A percentile compares a stretch with the other conserved stretches of the same genome.
phyloP scores from a whole-genome alignment of 116 monocot genomes.

The Thalassia testudinum region DNA sequence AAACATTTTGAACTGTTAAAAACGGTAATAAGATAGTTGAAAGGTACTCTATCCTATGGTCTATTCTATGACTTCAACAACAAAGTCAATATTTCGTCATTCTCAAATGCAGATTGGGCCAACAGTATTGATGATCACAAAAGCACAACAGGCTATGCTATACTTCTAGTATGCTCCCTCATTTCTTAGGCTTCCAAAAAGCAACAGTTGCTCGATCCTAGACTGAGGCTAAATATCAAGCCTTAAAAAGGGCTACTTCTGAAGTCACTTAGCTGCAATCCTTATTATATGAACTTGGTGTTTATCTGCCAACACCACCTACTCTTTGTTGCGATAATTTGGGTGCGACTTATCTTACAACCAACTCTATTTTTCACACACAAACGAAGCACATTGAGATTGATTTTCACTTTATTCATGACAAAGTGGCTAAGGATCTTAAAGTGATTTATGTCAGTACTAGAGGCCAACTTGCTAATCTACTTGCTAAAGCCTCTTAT shows the following conservation, averaged over 20 bases:
- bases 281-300: not conserved
- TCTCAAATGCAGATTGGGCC: not conserved
- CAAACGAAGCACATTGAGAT: slow-evolving; percentile 2
- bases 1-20: not conserved
- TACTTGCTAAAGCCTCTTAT: no score
- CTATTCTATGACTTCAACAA: not conserved
- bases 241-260: not conserved
- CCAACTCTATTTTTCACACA: not conserved
- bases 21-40: not conserved
- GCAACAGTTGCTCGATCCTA: not conserved
- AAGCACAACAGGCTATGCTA: not conserved
- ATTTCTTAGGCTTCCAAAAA: not conserved
- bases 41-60: not conserved
- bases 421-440: not conserved
- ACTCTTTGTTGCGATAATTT: slow-evolving; percentile 1
- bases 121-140: not conserved
- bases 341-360: not conserved
- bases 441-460: not conserved
- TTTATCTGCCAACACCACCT: not conserved
- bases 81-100: not conserved
- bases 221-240: not conserved
- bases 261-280: not conserved
- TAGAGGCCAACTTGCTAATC: slow-evolving; percentile 2
- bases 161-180: not conserved
- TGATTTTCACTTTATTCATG: slow-evolving; percentile 2